phyloP scores from a whole-genome alignment of 2,329 filamentous ascomycete genomes.

The Malbranchea zuffiana region DNA sequence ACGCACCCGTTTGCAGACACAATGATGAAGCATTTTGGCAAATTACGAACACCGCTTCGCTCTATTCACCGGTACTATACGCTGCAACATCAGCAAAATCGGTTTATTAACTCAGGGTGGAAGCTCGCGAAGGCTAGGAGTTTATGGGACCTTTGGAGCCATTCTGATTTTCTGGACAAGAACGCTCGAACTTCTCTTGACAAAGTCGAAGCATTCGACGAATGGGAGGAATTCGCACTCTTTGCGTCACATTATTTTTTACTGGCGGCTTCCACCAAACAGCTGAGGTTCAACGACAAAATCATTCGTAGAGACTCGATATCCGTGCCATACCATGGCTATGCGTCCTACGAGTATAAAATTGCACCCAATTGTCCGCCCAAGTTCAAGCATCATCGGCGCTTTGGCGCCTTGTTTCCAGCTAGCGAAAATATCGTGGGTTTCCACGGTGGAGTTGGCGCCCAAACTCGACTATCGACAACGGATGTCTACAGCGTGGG shows the following conservation, averaged over 20 bases:
- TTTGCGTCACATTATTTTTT: conserved; percentile 80
- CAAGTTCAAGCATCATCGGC: conserved; percentile 40
- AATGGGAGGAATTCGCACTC: conserved; percentile 88
- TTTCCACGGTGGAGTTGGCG: conserved; percentile 34
- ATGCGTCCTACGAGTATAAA: background rate
- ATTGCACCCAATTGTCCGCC: conserved; percentile 20
- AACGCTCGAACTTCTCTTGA: conserved; percentile 55
- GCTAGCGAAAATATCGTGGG: conserved; percentile 25
- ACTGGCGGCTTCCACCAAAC: conserved; percentile 48
- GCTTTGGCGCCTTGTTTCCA: conserved; percentile 50
- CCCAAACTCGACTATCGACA: conserved; percentile 38
- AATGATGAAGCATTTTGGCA: conserved; percentile 75
- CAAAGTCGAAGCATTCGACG: conserved; percentile 72
- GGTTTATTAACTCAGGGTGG: conserved; percentile 65
- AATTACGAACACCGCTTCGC: conserved; percentile 66
- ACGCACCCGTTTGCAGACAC: conserved; percentile 74
- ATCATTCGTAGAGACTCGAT: background rate
- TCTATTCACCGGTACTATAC: conserved; percentile 61
- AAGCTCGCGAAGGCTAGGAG: conserved; percentile 49
- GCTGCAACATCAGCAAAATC: conserved; percentile 51
- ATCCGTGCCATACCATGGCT: background rate
- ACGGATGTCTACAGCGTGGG: conserved; percentile 39
- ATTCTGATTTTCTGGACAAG: conserved; percentile 52
- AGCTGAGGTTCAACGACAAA: background rate
- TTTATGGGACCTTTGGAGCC: conserved; percentile 75